These are phyloP conservation scores for Tetradesmus obliquus DNA, from an alignment of 139 green algal species.

Conservation along the genomic window DNA sequence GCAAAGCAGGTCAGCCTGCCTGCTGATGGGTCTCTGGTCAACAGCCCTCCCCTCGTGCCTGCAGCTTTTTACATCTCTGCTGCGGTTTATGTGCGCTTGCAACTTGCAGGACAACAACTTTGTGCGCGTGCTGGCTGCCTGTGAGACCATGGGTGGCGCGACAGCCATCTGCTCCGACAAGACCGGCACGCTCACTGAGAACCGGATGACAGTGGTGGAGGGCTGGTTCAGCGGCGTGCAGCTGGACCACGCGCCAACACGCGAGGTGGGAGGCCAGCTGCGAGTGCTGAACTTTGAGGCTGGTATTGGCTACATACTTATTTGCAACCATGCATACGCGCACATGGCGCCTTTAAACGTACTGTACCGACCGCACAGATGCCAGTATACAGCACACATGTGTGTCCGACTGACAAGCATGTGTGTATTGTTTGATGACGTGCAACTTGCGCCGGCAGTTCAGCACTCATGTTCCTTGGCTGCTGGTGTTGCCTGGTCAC, in stretches of 20 bases:
- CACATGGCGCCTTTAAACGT: not conserved
- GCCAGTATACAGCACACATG: too few species aligned
- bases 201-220: slow-evolving; percentile 98
- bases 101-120: slow-evolving; percentile 86
- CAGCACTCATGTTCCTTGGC: too few species aligned
- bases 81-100: not conserved
- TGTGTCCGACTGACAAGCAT: too few species aligned
- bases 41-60: too few species aligned
- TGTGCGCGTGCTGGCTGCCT: slow-evolving; percentile 74
- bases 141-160: slow-evolving; percentile 98
- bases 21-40: too few species aligned
- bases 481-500: too few species aligned
- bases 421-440: too few species aligned
- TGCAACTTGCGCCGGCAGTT: too few species aligned
- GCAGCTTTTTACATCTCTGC: not conserved
- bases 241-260: slow-evolving; percentile 51
- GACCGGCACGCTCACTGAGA: slow-evolving; percentile 88
- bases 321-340: not conserved
- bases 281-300: not conserved
- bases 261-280: not conserved
- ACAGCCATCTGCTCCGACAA: slow-evolving; percentile 99
- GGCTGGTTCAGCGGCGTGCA: slow-evolving; percentile 87
- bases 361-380: not conserved
- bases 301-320: not conserved
- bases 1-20: too few species aligned